phyloP scores from a whole-genome alignment of 345 rosid species.

The Salix koriyanagi region DNA sequence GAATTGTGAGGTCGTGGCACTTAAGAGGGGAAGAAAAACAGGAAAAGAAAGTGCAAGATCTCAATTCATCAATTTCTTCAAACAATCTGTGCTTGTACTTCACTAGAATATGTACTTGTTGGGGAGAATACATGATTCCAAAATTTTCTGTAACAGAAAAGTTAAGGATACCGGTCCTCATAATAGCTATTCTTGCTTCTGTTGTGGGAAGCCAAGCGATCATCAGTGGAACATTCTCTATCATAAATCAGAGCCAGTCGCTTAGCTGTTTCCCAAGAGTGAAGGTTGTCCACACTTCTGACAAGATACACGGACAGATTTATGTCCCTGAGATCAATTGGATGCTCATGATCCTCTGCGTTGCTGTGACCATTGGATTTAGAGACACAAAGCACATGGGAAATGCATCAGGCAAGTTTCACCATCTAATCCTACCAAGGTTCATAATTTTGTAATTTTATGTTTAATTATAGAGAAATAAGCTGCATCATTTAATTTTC shows the following conservation, averaged over 20 bases:
- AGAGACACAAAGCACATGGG: constrained; percentile 94
- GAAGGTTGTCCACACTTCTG: constrained; percentile 95
- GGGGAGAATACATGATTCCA: not conserved
- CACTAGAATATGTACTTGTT: not conserved
- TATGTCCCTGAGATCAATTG: constrained; percentile 98
- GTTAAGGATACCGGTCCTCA: constrained; percentile 81
- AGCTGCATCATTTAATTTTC: not conserved
- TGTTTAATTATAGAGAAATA: not conserved
- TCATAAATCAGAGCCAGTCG: constrained; percentile 99
- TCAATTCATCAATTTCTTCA: not conserved
- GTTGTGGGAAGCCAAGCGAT: constrained; percentile 99
- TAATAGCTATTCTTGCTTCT: constrained; percentile 89
- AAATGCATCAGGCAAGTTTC: constrained; percentile 77
- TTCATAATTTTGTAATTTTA: not conserved
- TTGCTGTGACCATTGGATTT: constrained; percentile 95
- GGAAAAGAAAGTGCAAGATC: not conserved
- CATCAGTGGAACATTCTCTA: constrained; percentile 97
- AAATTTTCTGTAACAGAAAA: constrained; percentile 43
- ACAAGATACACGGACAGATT: constrained; percentile 96
- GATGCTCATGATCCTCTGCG: constrained; percentile 96
- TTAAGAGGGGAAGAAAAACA: not conserved
- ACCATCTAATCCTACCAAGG: not conserved
- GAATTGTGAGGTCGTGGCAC: not conserved
- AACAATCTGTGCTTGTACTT: not conserved
- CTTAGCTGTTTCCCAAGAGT: constrained; percentile 96